phyloP scores from a whole-genome alignment of 768 basidiomycete genomes.

The Galerina sulciceps region DNA sequence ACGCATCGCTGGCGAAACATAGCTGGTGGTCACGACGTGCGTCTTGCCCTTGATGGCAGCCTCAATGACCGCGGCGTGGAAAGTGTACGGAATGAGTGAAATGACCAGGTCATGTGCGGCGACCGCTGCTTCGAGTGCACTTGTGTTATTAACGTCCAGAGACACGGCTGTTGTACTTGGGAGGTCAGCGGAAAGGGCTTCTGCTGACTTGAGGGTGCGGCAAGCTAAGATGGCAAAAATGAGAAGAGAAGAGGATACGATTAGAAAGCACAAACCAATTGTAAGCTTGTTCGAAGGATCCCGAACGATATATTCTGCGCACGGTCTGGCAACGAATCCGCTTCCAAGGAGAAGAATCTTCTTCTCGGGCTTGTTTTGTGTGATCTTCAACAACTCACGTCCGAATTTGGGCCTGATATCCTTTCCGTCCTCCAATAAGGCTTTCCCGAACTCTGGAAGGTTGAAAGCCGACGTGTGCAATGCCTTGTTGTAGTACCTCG shows the following conservation, averaged over 20 bases:
- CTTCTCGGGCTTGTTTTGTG: conserved; percentile 50
- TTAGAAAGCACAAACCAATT: conserved; percentile 58
- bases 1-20: conserved; percentile 90
- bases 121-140: conserved; percentile 78
- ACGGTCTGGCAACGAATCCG: conserved; percentile 95
- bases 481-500: conserved; percentile 83
- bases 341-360: conserved; percentile 90
- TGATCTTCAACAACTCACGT: conserved; percentile 50
- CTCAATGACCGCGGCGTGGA: conserved; percentile 89
- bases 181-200: conserved; percentile 70
- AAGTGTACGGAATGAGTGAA: conserved; percentile 94
- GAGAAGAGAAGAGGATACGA: not conserved
- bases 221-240: conserved; percentile 57
- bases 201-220: conserved; percentile 80
- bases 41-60: conserved; percentile 89
- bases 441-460: conserved; percentile 90
- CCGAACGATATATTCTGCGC: conserved; percentile 90
- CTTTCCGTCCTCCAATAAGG: conserved; percentile 72
- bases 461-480: conserved; percentile 85
- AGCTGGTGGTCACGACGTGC: conserved; percentile 94
- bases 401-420: conserved; percentile 80
- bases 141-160: conserved; percentile 76
- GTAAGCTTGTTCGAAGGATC: conserved; percentile 83
- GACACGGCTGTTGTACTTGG: conserved; percentile 74
- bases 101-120: conserved; percentile 92